Evolutionary conservation across 2,329 filamentous ascomycete genomes (phyloP).

Genomic region (Sarocladium strictum): DNA sequence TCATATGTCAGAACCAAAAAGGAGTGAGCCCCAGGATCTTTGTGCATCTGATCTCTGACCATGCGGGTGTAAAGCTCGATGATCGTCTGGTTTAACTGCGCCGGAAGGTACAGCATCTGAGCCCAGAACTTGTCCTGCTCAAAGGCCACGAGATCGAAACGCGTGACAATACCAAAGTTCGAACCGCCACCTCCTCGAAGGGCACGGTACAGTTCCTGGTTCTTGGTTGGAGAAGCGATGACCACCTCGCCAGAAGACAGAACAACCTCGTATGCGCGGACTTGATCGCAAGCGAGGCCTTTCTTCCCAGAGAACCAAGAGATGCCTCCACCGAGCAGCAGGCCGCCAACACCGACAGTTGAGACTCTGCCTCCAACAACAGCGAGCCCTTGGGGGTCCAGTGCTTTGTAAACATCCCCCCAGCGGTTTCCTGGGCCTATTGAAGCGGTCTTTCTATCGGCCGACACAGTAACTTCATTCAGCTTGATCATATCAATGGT

Average conservation of each 20-base stretch:
- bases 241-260: conserved; percentile 37
- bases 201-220: conserved; percentile 52
- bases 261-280: conserved; percentile 32
- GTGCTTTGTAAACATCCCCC: conserved; percentile 29
- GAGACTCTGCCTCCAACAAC: conserved; percentile 34
- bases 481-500: conserved; percentile 30
- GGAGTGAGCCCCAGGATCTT: conserved; percentile 28
- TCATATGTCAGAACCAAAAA: conserved; percentile 19
- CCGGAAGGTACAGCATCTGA: conserved; percentile 24
- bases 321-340: conserved; percentile 39
- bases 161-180: conserved; percentile 48
- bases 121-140: conserved; percentile 22
- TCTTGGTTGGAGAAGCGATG: conserved; percentile 31
- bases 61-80: conserved; percentile 26
- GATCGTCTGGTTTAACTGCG: conserved; percentile 21
- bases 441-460: conserved; percentile 22
- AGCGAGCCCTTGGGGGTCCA: conserved; percentile 26
- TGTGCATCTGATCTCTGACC: conserved; percentile 18
- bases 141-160: conserved; percentile 33
- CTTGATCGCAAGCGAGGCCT: conserved; percentile 38
- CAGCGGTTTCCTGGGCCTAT: conserved; percentile 35
- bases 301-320: conserved; percentile 38
- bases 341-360: conserved; percentile 33
- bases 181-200: conserved; percentile 46
- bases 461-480: conserved; percentile 24